Conservation (phyloP, 805 yeast species). For the Cyberlindnera mycetangii region DNA sequence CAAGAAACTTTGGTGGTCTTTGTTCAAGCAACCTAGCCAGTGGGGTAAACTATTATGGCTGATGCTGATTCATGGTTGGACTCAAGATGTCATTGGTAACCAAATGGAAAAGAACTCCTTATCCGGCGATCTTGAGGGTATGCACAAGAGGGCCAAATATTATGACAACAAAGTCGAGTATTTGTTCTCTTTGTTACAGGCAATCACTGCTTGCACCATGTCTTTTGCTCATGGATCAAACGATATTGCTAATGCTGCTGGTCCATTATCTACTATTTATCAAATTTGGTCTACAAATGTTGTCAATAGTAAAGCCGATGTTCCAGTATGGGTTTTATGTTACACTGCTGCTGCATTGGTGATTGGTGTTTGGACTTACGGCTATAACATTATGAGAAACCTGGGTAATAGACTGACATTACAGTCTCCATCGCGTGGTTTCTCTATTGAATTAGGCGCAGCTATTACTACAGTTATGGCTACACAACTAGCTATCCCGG, state of each 20-base stretch:
- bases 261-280: constrained; percentile 68
- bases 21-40: constrained; percentile 45
- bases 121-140: constrained; percentile 42
- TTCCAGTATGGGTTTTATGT: constrained; percentile 70
- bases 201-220: constrained; percentile 73
- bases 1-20: constrained; percentile 34
- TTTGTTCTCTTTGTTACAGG: constrained; percentile 65
- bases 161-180: constrained; percentile 71
- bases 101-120: constrained; percentile 43
- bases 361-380: constrained; percentile 68
- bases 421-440: constrained; percentile 79
- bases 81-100: constrained; percentile 54
- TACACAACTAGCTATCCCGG: constrained; percentile 66
- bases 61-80: constrained; percentile 55
- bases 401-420: constrained; percentile 72
- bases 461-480: constrained; percentile 76
- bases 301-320: constrained; percentile 45
- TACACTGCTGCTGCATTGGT: constrained; percentile 66
- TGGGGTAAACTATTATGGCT: constrained; percentile 55
- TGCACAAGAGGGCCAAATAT: constrained; percentile 59
- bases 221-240: constrained; percentile 83
- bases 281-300: constrained; percentile 55
- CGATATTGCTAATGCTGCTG: constrained; percentile 76
- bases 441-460: constrained; percentile 73
- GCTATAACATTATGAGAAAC: constrained; percentile 66